Conservation (phyloP, 2,329 filamentous ascomycete species). For the Nemania sp. region DNA sequence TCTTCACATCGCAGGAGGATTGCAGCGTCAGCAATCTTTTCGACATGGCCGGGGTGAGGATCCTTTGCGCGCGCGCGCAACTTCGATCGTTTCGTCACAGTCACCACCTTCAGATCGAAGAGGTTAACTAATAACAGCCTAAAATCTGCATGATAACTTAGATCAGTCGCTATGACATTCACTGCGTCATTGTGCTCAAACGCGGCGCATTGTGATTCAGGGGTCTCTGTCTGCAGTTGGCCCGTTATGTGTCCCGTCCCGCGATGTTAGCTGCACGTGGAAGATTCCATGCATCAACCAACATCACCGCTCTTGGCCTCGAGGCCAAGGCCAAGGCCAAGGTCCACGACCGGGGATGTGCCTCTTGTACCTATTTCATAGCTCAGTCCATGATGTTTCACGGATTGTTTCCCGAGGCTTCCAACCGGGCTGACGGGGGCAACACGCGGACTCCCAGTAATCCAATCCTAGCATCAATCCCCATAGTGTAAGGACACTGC, state of each 20-base stretch:
- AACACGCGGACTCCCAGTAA: slow-evolving; percentile 2
- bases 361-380: slow-evolving; percentile 8
- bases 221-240: not conserved
- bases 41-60: slow-evolving; percentile 7
- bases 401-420: slow-evolving; percentile 9
- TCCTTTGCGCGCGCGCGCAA: slow-evolving; percentile 2
- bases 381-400: slow-evolving; percentile 13
- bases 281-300: slow-evolving; percentile 15
- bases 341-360: slow-evolving; percentile 6
- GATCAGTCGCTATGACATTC: slow-evolving; percentile 4
- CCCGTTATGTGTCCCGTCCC: not conserved
- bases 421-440: not conserved
- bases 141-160: slow-evolving; percentile 1
- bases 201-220: not conserved
- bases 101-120: slow-evolving; percentile 1
- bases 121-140: not conserved
- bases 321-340: slow-evolving; percentile 1
- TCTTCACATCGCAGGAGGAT: slow-evolving; percentile 10
- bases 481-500: not conserved
- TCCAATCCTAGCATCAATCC: not conserved
- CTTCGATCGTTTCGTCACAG: not conserved
- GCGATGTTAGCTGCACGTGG: slow-evolving; percentile 5
- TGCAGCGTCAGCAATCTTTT: slow-evolving; percentile 7
- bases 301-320: slow-evolving; percentile 14
- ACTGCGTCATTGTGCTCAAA: not conserved